Evolutionary conservation across 192 early-diverging fungal genomes (phyloP), one percentile per base, ranked within the genome.

Genomic region (Coemansia sp.): DNA sequence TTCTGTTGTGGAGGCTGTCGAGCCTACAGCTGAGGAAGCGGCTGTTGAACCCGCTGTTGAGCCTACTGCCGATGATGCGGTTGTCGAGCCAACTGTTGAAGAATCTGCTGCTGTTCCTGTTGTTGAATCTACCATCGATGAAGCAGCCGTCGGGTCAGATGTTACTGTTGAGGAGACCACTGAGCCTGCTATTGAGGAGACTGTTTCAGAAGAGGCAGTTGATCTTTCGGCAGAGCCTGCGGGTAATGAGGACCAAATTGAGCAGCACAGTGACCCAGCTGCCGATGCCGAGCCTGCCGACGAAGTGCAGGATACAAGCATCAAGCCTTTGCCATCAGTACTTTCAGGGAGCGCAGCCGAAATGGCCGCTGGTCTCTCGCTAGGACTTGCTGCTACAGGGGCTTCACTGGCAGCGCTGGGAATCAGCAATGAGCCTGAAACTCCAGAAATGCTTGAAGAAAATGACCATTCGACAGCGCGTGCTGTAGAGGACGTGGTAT

Each of bases 321-420:
- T 64, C 8, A 64, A 54, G 53, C 52, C 62, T 2, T 39, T 8
- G 6, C 62, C 51, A 1, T 11, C 15, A 0, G 50, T 38, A n/a
- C 29, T 57, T 37, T 56, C 52, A 41, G 24, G 50, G 8, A 51
- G 29, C 39, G 35, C 53, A 21, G 62, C 62, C 10, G 62, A 54
- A 53, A 51, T 69, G 22, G 67, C 67, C 1, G 52, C 60, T 6
- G 67, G 60, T 3, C 29, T 69, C 37, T 69, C 67, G 2, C 43
- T 69, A 2, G 67, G 59, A 3, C 60, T 69, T 14, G 54, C 67
- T 32, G 53, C 67, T 7, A 45, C 60, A n/a, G 67, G 67, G 1
- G 67, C 67, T 7, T 57, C 67, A 12, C 37, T 69, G 29, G 67
- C 60, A 4, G 43, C 60, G 14, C 32, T 53, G 9, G 37, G 10